Evolutionary conservation across 1,284 basidiomycete species (phyloP).

Genomic region (Coriolopsis trogii): DNA sequence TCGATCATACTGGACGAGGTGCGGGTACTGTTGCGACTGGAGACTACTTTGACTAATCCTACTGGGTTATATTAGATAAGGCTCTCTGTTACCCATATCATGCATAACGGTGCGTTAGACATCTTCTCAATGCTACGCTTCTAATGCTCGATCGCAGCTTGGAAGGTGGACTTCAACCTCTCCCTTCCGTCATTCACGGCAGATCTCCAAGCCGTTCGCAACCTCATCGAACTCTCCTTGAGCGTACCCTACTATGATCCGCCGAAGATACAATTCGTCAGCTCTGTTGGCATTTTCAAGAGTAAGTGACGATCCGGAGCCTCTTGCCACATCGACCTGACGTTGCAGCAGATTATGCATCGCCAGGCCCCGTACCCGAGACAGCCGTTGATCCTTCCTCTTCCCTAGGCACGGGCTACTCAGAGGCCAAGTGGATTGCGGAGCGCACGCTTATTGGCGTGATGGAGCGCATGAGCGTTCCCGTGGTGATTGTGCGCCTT

Average conservation of each 20-base stretch:
- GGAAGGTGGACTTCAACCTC: constrained; percentile 40
- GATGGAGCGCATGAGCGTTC: constrained; percentile 24
- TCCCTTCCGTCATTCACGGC: constrained; percentile 21
- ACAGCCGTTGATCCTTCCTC: constrained; percentile 18
- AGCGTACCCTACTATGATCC: constrained; percentile 17
- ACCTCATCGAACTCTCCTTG: constrained; percentile 29
- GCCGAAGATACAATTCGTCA: constrained; percentile 32
- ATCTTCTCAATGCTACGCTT: not conserved
- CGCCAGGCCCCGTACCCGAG: constrained; percentile 14
- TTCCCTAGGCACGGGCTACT: constrained; percentile 40
- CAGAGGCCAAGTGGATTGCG: constrained; percentile 43
- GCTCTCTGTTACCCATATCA: constrained; percentile 30
- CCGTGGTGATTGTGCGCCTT: constrained; percentile 38
- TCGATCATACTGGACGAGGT: constrained; percentile 31
- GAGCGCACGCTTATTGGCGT: constrained; percentile 33
- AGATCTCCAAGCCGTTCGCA: constrained; percentile 20
- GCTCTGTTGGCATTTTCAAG: constrained; percentile 33
- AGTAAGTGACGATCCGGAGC: constrained; percentile 9
- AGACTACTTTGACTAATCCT: not conserved
- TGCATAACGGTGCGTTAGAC: constrained; percentile 36
- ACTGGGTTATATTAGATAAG: constrained; percentile 19
- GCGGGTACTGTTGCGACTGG: constrained; percentile 11
- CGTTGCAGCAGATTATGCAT: no score
- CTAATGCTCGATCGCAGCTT: constrained; percentile 31
- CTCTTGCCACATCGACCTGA: not conserved